phyloP scores from a whole-genome alignment of 106 monocot species.

The Chionographis japonica region DNA sequence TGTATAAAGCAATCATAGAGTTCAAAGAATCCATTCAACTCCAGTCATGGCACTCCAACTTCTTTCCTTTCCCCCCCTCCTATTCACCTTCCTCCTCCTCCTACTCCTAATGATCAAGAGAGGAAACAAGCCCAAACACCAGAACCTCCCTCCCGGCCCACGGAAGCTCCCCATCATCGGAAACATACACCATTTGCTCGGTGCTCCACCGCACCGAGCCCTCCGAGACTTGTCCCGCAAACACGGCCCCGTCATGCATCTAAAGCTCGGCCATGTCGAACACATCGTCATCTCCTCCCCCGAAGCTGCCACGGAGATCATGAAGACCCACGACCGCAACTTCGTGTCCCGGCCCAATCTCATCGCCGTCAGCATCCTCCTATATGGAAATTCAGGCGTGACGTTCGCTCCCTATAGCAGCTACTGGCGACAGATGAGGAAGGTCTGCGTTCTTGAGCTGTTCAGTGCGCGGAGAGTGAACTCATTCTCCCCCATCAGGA shows the following conservation, averaged over 20 bases:
- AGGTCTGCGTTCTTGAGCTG: conserved; percentile 7
- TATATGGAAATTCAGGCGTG: neutral
- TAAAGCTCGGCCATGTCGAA: conserved; percentile 12
- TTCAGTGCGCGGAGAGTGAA: neutral
- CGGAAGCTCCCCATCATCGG: conserved; percentile 24
- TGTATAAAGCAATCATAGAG: too few species aligned
- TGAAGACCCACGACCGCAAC: conserved; percentile 7
- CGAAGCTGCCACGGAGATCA: conserved; percentile 2
- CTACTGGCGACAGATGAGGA: conserved; percentile 2
- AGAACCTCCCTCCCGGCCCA: conserved; percentile 14
- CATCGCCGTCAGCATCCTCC: neutral
- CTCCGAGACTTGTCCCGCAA: conserved; percentile 4
- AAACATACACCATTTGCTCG: conserved; percentile 12
- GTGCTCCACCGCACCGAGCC: neutral
- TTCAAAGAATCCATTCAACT: too few species aligned
- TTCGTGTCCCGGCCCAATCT: conserved; percentile 2
- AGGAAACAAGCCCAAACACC: too few species aligned
- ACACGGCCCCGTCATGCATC: conserved; percentile 19
- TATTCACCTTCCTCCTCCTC: too few species aligned
- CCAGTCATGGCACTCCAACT: too few species aligned
- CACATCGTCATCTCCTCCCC: conserved; percentile 10
- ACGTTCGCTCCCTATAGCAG: neutral
- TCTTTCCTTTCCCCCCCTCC: too few species aligned
- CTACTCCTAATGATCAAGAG: too few species aligned
- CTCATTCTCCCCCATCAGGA: neutral